Base-by-base conservation (phyloP, 2,329 filamentous ascomycete species). In the Aspergillus novofumigatus region DNA sequence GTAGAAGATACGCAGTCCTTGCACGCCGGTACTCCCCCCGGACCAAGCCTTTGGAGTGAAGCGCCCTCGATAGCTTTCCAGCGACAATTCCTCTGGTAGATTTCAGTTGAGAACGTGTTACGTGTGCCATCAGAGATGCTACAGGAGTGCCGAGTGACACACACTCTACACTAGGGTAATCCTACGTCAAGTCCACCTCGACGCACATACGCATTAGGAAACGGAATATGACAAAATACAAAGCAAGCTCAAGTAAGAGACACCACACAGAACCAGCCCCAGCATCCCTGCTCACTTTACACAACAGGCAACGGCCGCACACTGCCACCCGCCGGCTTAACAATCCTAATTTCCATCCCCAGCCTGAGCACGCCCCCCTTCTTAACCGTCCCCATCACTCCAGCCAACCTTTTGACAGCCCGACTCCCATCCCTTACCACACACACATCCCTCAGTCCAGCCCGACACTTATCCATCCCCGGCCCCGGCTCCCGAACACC, bases 81-180 rank as follows among this genome's bases (percentile, higher is more conserved):
- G 59, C 62, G 65, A 7, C 64, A 65, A 29, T 73, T 72, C 58
- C 61, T 72, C n/a, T 72, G 71, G 69, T 73, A 62, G 51, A 5
- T 52, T 42, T 42, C 20, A 44, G 38, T n/a, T 44, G 5, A 17
- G 5, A 35, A 35, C 32, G 2, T 35, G 11, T 17, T 17, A 35
- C 32, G 2, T 35, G 11, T 17, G 32, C 1, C 4, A 17, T 35
- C 32, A 35, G 14, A 35, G 11, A 35, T 35, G 32, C 11, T 14
- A 35, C 4, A 35, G 32, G 23, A 25, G 23, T 25, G 23, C 23
- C 23, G 23, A 25, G 23, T 25, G 23, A 25, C 3, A 4, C 3
- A 3, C 23, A 25, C 3, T 25, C 29, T 14, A 32, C 11, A 14
- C 11, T 14, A 14, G 29, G 29, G 11, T 14, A 11, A 32, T 5